Evolutionary conservation across 2,329 filamentous ascomycete species (phyloP).

Genomic region (Verruconis gallopava): DNA sequence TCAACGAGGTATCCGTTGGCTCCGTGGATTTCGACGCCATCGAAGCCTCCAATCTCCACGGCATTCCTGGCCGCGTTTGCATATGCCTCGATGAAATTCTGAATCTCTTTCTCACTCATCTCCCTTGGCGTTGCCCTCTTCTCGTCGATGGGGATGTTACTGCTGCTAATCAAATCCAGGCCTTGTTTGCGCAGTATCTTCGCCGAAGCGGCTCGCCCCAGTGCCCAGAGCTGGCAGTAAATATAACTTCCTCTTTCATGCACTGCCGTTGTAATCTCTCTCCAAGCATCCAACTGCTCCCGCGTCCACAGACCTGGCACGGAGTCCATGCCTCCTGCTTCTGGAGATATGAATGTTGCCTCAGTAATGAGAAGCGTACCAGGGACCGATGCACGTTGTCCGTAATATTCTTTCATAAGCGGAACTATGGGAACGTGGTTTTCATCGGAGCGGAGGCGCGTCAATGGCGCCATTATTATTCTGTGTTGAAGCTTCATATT

Average conservation of each 20-base stretch:
- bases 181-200: slow-evolving; percentile 23
- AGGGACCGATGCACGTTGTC: slow-evolving; percentile 37
- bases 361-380: slow-evolving; percentile 49
- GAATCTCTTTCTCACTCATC: slow-evolving; percentile 28
- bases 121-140: slow-evolving; percentile 21
- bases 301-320: slow-evolving; percentile 45
- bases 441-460: slow-evolving; percentile 31
- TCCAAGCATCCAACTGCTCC: slow-evolving; percentile 48
- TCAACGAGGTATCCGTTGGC: slow-evolving; percentile 40
- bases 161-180: slow-evolving; percentile 18
- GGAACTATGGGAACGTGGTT: slow-evolving; percentile 30
- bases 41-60: slow-evolving; percentile 39
- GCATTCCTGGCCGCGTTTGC: slow-evolving; percentile 32
- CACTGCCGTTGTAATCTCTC: slow-evolving; percentile 45
- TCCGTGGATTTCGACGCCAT: slow-evolving; percentile 44
- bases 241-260: slow-evolving; percentile 50
- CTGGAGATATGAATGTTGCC: slow-evolving; percentile 38
- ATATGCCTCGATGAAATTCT: slow-evolving; percentile 24
- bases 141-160: slow-evolving; percentile 22
- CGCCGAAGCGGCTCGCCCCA: slow-evolving; percentile 41
- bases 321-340: slow-evolving; percentile 36
- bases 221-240: slow-evolving; percentile 48
- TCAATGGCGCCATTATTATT: slow-evolving; percentile 27
- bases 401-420: slow-evolving; percentile 23
- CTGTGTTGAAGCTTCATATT: slow-evolving; percentile 24